Evolutionary conservation across 2,329 filamentous ascomycete genomes (phyloP), one percentile per base, ranked within the genome.

Genomic region (Epichloe gansuensis): DNA sequence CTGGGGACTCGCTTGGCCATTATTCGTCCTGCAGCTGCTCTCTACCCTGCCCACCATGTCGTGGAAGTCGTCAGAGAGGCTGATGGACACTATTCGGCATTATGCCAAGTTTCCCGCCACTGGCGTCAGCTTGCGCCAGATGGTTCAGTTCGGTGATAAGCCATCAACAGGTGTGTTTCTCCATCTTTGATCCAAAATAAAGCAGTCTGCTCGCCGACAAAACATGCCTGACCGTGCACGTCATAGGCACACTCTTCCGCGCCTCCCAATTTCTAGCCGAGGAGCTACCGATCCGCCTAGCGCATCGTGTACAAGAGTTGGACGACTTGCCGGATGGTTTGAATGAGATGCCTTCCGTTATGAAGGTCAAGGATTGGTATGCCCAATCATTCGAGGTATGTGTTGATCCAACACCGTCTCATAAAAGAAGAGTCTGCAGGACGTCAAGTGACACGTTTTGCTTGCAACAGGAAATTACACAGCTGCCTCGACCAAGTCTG

Each of bases 201-300:
- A 85, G 87, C 66, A 89, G 17, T 37, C 88, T 43, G 93, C 89
- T 25, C 88, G 53, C 50, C 55, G 47, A 44, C 46, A 42, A 42
- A 38, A 31, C 39, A 50, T 55, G 42, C 35, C 53, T 59, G 43
- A 54, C 28, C 55, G 47, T 48, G 52, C 43, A 13, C 23, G 34
- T 17, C 42, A 35, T 62, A 93, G 91, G 91, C 60, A 98, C 93
- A 51, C 78, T 98, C 53, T 98, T 97, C 74, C 88, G 91, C 67
- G 93, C 93, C 50, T 97, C 93, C 28, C 93, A 97, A 74, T 98
- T 98, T 72, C 83, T 98, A 54, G 93, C 91, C 63, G 93, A 98
- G 75, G 93, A 98, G 75, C 82, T 98, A 25, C 93, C 93, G 60
- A 98, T 98, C 64, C 88, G 93, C 51, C 78, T 98, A 56, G 93